Percentiles rank a stretch among this genome's conserved stretches.
These are phyloP conservation scores for Eragrostis nindensis DNA, from an alignment of 176 grass and related monocot species.

Conservation along the genomic window DNA sequence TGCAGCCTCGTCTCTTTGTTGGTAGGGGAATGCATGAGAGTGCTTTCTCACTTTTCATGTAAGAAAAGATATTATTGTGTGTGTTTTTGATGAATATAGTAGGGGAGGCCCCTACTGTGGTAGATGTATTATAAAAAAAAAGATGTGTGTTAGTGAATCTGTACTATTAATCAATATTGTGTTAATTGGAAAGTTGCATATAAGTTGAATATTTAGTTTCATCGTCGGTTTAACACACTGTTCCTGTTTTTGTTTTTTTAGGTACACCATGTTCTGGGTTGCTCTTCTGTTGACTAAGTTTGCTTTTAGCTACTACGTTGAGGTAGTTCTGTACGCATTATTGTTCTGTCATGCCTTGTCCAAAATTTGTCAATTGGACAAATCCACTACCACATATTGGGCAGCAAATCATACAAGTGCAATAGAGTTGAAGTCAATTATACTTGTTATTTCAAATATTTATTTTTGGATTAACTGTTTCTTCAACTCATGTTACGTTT, in stretches of 20 bases:
- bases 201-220: constrained; percentile 2
- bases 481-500: constrained; percentile 26
- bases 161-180: not conserved
- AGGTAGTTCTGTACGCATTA: constrained; percentile 52
- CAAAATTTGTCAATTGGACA: not conserved
- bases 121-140: too few species aligned
- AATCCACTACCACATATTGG: not conserved
- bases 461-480: constrained; percentile 1
- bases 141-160: not conserved
- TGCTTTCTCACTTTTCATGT: constrained; percentile 92
- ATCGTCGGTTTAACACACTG: constrained; percentile 13
- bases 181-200: constrained; percentile 17
- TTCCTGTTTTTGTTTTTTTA: constrained; percentile 39
- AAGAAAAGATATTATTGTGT: constrained; percentile 39
- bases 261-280: constrained; percentile 97
- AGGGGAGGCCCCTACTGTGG: too few species aligned
- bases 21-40: constrained; percentile 99
- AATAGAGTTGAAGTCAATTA: not conserved
- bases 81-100: too few species aligned
- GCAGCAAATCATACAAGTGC: constrained; percentile 6
- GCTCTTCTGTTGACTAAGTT: constrained; percentile 83
- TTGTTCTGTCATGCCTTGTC: constrained; percentile 16
- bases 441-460: constrained; percentile 13
- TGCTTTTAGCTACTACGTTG: constrained; percentile 89
- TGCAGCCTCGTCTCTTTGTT: constrained; percentile 87